Evolutionary conservation across 345 rosid species (phyloP).

Genomic region (Geranium brycei): DNA sequence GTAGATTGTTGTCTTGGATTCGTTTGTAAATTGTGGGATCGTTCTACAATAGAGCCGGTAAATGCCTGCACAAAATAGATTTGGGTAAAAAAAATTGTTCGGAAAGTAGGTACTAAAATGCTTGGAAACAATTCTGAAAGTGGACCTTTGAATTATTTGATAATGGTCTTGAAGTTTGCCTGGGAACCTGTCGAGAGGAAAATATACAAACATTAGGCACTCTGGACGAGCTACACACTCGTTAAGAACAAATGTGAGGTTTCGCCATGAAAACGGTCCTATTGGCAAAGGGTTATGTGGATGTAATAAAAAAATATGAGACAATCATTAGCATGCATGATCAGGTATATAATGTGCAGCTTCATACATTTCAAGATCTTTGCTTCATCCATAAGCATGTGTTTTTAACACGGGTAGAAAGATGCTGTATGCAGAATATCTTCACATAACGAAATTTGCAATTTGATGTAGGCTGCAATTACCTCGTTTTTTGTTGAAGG

Average conservation of each 20-base stretch:
- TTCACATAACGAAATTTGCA: not conserved
- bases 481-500: constrained; percentile 24
- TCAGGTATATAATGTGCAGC: not conserved
- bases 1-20: constrained; percentile 11
- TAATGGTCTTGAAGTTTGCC: constrained; percentile 24
- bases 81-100: not conserved
- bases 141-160: constrained; percentile 39
- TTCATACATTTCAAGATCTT: not conserved
- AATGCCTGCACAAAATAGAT: constrained; percentile 40
- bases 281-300: too few relatives aligned
- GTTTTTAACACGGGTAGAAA: not conserved
- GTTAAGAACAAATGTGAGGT: not conserved
- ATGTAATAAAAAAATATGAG: too few relatives aligned
- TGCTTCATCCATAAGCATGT: not conserved
- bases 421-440: not conserved
- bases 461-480: not conserved
- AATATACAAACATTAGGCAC: not conserved
- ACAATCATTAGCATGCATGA: not conserved
- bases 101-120: not conserved
- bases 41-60: constrained; percentile 66
- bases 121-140: constrained; percentile 1
- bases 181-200: constrained; percentile 21
- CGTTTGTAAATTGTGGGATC: constrained; percentile 18
- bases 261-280: not conserved
- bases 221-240: not conserved